A percentile compares a stretch with the other conserved stretches of the same genome.
phyloP scores from a whole-genome alignment of 2,329 filamentous ascomycete genomes.

The Biscogniauxia sp. region DNA sequence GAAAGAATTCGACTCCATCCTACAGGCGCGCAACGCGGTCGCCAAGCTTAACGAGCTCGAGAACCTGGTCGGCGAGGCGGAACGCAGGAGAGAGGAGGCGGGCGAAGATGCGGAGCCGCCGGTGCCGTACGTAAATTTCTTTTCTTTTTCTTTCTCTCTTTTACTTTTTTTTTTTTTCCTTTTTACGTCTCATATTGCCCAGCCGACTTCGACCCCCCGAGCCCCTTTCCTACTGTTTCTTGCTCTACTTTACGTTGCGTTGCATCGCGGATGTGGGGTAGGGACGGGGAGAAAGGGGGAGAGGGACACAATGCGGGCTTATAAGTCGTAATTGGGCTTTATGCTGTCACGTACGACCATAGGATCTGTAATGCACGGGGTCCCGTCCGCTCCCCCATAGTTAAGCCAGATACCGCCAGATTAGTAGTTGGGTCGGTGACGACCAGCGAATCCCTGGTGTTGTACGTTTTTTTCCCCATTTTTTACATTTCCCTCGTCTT shows the following conservation, averaged over 20 bases:
- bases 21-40: constrained; percentile 51
- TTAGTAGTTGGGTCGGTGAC: constrained; percentile 35
- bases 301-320: background rate
- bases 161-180: constrained; percentile 1
- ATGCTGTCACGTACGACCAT: constrained; percentile 30
- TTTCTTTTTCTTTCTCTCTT: background rate
- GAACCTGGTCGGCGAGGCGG: constrained; percentile 51
- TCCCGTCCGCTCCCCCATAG: constrained; percentile 35
- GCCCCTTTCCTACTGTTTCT: too few species aligned
- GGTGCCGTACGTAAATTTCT: constrained; percentile 43
- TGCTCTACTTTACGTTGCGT: too few species aligned
- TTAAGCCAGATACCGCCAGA: constrained; percentile 31
- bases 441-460: constrained; percentile 35
- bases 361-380: constrained; percentile 30
- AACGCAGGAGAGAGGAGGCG: constrained; percentile 35
- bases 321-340: constrained; percentile 15
- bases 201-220: too few species aligned
- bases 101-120: constrained; percentile 32
- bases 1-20: constrained; percentile 57
- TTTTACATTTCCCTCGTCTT: background rate
- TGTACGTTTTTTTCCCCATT: constrained; percentile 30
- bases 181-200: background rate
- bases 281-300: background rate
- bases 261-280: background rate
- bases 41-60: constrained; percentile 59